These are phyloP conservation scores for Dipteronia dyeriana DNA, from an alignment of 345 rosid species.

Conservation along the genomic window DNA sequence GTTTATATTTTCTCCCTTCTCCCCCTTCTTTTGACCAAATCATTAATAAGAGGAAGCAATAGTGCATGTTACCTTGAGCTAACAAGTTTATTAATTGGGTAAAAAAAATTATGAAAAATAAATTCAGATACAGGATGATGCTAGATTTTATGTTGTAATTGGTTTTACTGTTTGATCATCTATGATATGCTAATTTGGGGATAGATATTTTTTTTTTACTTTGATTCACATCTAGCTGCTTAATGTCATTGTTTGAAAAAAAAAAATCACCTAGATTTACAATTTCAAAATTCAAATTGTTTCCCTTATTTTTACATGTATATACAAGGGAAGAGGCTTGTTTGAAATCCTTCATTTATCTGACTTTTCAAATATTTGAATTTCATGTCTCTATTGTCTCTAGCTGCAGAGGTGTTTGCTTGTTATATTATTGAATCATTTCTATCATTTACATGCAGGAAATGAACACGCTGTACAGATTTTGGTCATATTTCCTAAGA, in stretches of 20 bases:
- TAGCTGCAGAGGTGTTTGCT: neutral
- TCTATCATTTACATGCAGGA: constrained; percentile 55
- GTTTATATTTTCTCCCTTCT: neutral
- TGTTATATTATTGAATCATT: neutral
- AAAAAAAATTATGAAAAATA: neutral
- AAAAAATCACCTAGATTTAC: neutral
- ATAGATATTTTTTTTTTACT: neutral
- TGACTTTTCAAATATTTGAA: neutral
- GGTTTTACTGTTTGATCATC: constrained; percentile 4
- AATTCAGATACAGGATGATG: neutral
- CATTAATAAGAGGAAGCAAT: neutral
- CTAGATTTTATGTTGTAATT: neutral
- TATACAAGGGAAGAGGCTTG: neutral
- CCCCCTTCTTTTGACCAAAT: too few species aligned
- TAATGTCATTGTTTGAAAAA: too few species aligned
- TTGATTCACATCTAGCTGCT: neutral
- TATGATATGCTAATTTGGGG: neutral
- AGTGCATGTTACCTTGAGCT: neutral
- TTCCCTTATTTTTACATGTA: neutral
- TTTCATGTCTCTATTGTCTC: neutral
- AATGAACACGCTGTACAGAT: constrained; percentile 91
- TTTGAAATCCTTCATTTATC: neutral
- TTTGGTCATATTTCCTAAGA: constrained; percentile 96
- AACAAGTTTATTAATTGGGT: neutral
- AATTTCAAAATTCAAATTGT: neutral